These are phyloP conservation scores for Phoma sp. DNA, from an alignment of 2,329 filamentous ascomycete genomes.

Conservation along the genomic window DNA sequence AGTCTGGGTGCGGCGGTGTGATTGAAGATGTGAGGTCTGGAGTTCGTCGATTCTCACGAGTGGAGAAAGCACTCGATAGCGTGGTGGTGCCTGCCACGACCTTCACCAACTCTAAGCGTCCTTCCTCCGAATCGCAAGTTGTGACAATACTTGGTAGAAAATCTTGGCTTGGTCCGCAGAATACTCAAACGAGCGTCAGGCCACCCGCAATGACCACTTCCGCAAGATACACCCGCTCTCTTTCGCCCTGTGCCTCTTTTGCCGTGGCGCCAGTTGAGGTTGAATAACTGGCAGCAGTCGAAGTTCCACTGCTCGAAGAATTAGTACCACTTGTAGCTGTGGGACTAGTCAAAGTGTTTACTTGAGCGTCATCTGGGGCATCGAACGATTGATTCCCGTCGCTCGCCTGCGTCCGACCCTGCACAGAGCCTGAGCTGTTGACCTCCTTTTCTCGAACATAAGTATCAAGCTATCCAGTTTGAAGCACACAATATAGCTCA, in stretches of 20 bases:
- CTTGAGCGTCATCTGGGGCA: slow-evolving; percentile 19
- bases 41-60: not conserved
- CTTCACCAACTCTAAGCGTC: not conserved
- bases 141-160: not conserved
- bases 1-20: too few relatives aligned
- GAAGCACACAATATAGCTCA: too few relatives aligned
- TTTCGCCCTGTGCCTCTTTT: not conserved
- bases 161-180: not conserved
- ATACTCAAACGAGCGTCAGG: not conserved
- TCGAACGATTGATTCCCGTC: slow-evolving; percentile 17
- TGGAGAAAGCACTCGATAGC: not conserved
- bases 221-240: not conserved
- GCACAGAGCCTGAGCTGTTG: slow-evolving; percentile 5
- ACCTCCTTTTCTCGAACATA: slow-evolving; percentile 24
- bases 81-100: not conserved
- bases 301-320: not conserved
- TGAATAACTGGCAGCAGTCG: not conserved
- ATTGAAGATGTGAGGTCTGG: too few relatives aligned
- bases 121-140: not conserved
- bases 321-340: not conserved
- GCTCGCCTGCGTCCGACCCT: slow-evolving; percentile 18
- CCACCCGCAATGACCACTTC: not conserved
- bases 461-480: not conserved
- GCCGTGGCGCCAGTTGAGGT: not conserved
- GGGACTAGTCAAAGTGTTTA: not conserved